Percentiles rank a stretch among this genome's conserved stretches.
Evolutionary conservation across 176 grass and related monocot species (phyloP).

Genomic region (Aegilops longissima): DNA sequence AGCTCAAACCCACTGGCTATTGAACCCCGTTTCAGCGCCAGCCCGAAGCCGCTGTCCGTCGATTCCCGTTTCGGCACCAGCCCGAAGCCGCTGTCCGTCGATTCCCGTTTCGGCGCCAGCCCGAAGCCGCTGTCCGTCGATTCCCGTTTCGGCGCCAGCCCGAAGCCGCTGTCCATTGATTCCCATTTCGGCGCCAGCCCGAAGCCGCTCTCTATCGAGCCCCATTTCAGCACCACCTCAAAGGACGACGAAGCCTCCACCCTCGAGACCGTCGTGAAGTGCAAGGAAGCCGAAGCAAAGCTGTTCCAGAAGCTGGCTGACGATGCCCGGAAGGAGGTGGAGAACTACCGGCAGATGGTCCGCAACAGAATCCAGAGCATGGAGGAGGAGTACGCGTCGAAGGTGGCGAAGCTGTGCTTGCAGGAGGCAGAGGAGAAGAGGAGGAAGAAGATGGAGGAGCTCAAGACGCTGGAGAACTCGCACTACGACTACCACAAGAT

Average conservation of each 20-base stretch:
- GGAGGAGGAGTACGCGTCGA: slow-evolving; percentile 72
- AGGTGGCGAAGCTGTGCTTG: slow-evolving; percentile 62
- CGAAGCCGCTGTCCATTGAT: slow-evolving; percentile 56
- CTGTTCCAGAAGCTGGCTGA: slow-evolving; percentile 93
- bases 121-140: slow-evolving; percentile 32
- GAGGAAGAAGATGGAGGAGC: slow-evolving; percentile 93
- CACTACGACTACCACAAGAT: slow-evolving; percentile 94
- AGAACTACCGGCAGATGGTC: slow-evolving; percentile 73
- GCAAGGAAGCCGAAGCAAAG: slow-evolving; percentile 97
- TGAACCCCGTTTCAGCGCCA: slow-evolving; percentile 36
- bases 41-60: slow-evolving; percentile 33
- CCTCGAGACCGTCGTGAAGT: slow-evolving; percentile 97
- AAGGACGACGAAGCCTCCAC: slow-evolving; percentile 84
- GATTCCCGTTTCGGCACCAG: slow-evolving; percentile 42
- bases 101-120: slow-evolving; percentile 17
- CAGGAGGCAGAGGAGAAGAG: slow-evolving; percentile 82
- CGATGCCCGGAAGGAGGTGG: slow-evolving; percentile 78
- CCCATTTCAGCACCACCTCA: slow-evolving; percentile 53
- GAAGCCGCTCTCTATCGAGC: slow-evolving; percentile 64
- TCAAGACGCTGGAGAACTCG: slow-evolving; percentile 82
- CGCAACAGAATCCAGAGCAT: slow-evolving; percentile 68
- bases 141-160: slow-evolving; percentile 41
- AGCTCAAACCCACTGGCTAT: slow-evolving; percentile 56
- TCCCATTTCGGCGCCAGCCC: slow-evolving; percentile 4
- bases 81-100: slow-evolving; percentile 51